Evolutionary conservation across 768 basidiomycete genomes (phyloP), one percentile per base, ranked within the genome.

Genomic region (Mycena vitilis): DNA sequence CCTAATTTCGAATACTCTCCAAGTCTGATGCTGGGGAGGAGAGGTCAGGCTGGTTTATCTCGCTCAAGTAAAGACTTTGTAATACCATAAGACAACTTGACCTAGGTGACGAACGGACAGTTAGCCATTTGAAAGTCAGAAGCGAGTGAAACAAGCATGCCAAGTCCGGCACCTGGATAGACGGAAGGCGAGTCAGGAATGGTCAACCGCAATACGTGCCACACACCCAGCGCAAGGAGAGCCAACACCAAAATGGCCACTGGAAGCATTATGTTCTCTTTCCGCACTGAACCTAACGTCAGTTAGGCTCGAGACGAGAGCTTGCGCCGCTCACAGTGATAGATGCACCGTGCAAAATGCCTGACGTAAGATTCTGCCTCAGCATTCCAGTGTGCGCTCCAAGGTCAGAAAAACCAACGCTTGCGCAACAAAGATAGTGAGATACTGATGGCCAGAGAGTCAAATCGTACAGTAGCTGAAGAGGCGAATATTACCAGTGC

Each of bases 291-390:
- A 30, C n/a, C 44, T 42, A 25, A 4, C 15, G 13, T 47, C 15
- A 47, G 20, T 34, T 6, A 55, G 30, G 38, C 13, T 22, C 44
- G 45, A 12, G 25, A 12, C 11, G 20, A 8, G 42, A 20, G 44
- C n/a, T 47, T 25, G n/a, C 30, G 5, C 8, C 12, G 36, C 63
- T 53, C 40, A 64, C 63, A 56, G 23, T 64, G 52, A 53, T 54
- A 64, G 25, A 64, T 57, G 34, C 42, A 56, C n/a, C 63, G 22
- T 44, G 63, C 63, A 55, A 64, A 64, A 57, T 64, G 63, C 25
- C 60, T 60, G 48, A 38, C 2, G 20, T 16, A 47, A 47, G 3
- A 47, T 16, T 8, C 4, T 47, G 30, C 30, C 30, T 30, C 30
- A n/a, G 18, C 20, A 8, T 3, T 13, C 8, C 15, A 47, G 45